Percentiles rank a stretch among this genome's conserved stretches.
Evolutionary conservation across 768 basidiomycete species (phyloP).

Genomic region (Suillus paluster): DNA sequence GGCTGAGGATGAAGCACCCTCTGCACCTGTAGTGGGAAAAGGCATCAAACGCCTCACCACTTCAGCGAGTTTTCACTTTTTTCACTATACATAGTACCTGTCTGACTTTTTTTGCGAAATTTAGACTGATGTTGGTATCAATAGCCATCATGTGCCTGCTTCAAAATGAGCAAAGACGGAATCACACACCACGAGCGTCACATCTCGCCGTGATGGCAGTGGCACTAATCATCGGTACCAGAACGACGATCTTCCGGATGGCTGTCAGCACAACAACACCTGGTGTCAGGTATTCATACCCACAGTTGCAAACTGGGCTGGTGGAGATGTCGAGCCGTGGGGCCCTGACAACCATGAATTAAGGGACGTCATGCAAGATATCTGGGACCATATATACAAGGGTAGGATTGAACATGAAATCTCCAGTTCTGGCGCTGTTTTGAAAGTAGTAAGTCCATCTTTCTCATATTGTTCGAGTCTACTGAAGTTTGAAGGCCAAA

Average conservation of each 20-base stretch:
- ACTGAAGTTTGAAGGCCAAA: neutral
- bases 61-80: no score
- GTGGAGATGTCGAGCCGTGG: neutral
- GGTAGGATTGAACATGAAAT: neutral
- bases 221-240: neutral
- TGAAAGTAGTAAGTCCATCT: neutral
- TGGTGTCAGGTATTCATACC: neutral
- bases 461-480: no score
- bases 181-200: neutral
- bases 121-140: neutral
- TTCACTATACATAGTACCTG: no score
- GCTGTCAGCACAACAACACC: neutral
- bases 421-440: neutral
- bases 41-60: no score
- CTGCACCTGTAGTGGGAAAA: no score
- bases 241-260: neutral
- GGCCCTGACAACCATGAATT: neutral
- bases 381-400: conserved; percentile 1
- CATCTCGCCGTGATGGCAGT: neutral
- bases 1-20: no score
- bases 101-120: no score
- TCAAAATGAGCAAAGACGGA: neutral
- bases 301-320: neutral
- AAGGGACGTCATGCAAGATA: neutral
- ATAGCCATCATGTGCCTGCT: neutral